phyloP scores from a whole-genome alignment of 2,329 filamentous ascomycete species.

The Trichophyton rubrum region DNA sequence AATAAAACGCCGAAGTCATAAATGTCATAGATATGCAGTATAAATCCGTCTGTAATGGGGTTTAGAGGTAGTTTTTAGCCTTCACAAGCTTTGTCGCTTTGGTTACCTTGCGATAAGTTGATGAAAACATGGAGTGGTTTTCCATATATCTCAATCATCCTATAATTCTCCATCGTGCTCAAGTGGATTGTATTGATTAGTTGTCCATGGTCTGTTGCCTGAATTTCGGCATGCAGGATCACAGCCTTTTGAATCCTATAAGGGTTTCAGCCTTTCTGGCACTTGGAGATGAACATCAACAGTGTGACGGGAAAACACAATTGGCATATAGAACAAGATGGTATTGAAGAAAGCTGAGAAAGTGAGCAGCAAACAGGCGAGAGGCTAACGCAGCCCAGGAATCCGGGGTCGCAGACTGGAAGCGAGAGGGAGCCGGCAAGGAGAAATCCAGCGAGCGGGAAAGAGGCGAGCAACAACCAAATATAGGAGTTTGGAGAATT shows the following conservation, averaged over 20 bases:
- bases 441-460: neutral
- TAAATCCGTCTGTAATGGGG: neutral
- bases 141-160: too few species aligned
- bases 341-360: neutral
- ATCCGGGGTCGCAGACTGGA: neutral
- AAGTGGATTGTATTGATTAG: too few species aligned
- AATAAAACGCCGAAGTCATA: neutral
- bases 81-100: neutral
- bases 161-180: too few species aligned
- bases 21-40: neutral
- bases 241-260: neutral
- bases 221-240: too few species aligned
- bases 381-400: neutral
- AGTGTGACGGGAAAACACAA: neutral
- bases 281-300: neutral
- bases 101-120: too few species aligned
- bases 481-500: neutral
- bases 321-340: neutral
- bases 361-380: neutral
- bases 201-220: too few species aligned
- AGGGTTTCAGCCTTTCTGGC: neutral
- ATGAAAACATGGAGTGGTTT: too few species aligned
- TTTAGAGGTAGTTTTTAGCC: neutral
- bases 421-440: neutral
- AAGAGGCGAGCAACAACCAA: neutral